Percentiles rank a stretch among this genome's conserved stretches.
Conservation (phyloP, 1,139 yeast genomes). For the Yamadazyma atlantica region DNA sequence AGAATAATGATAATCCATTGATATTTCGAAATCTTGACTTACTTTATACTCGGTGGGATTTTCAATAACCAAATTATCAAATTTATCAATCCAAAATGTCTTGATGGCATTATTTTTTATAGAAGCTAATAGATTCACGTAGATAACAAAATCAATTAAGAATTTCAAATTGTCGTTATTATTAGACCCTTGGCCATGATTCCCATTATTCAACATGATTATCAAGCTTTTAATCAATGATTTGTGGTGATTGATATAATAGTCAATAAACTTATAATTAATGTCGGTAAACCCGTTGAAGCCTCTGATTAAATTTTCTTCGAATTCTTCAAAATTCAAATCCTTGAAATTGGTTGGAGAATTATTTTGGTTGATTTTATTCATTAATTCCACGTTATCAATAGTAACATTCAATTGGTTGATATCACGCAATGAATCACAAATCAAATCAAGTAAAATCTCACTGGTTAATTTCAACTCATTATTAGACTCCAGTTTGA, state of each 20-base stretch:
- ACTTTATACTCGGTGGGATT: constrained; percentile 1
- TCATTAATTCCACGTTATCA: background rate
- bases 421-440: background rate
- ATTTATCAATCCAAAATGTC: constrained; percentile 23
- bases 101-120: constrained; percentile 20
- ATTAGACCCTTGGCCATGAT: constrained; percentile 19
- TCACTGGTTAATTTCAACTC: constrained; percentile 14
- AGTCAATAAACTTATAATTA: constrained; percentile 9
- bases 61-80: constrained; percentile 4
- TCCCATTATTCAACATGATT: constrained; percentile 6
- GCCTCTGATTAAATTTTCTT: constrained; percentile 13
- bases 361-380: background rate
- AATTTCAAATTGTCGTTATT: constrained; percentile 30
- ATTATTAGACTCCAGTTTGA: constrained; percentile 17
- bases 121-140: constrained; percentile 19
- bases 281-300: constrained; percentile 12
- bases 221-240: constrained; percentile 9
- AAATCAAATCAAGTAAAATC: constrained; percentile 9
- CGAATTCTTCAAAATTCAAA: constrained; percentile 11
- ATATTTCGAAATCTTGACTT: constrained; percentile 9
- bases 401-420: background rate
- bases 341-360: background rate
- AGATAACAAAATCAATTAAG: constrained; percentile 27
- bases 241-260: constrained; percentile 7
- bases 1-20: constrained; percentile 20